Evolutionary conservation across 768 basidiomycete genomes (phyloP).

Genomic region (Sarcomyxa edulis): DNA sequence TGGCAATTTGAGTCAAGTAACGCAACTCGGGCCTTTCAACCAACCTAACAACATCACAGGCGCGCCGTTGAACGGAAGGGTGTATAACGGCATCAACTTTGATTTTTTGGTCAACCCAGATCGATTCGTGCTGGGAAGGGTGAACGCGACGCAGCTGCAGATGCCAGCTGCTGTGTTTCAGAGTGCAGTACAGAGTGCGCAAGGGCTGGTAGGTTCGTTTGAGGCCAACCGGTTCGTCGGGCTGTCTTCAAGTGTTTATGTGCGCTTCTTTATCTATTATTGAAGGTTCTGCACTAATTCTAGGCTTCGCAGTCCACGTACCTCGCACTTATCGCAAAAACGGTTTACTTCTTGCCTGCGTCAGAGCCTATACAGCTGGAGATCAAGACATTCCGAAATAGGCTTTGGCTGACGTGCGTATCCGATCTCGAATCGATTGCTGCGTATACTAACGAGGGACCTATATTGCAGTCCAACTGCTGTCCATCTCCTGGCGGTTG

Average conservation of each 20-base stretch:
- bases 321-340: slow-evolving; percentile 42
- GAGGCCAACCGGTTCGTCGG: slow-evolving; percentile 27
- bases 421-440: background rate
- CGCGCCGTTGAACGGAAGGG: slow-evolving; percentile 34
- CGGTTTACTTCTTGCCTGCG: slow-evolving; percentile 43
- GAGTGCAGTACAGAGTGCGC: slow-evolving; percentile 31
- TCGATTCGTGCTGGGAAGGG: slow-evolving; percentile 30
- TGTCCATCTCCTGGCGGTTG: slow-evolving; percentile 35
- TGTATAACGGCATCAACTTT: slow-evolving; percentile 53
- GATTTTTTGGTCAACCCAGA: slow-evolving; percentile 35
- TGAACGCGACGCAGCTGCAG: slow-evolving; percentile 39
- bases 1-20: slow-evolving; percentile 37
- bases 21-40: slow-evolving; percentile 31
- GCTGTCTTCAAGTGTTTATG: slow-evolving; percentile 41
- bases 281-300: background rate
- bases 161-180: slow-evolving; percentile 50
- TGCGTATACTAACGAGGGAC: too few relatives aligned
- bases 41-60: slow-evolving; percentile 41
- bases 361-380: slow-evolving; percentile 30
- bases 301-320: slow-evolving; percentile 31
- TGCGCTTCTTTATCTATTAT: slow-evolving; percentile 21
- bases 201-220: slow-evolving; percentile 35
- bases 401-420: slow-evolving; percentile 46
- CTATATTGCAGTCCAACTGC: slow-evolving; percentile 28
- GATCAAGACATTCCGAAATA: slow-evolving; percentile 37